phyloP scores from a whole-genome alignment of 192 early-diverging fungal species.

The Radiomyces spectabilis region DNA sequence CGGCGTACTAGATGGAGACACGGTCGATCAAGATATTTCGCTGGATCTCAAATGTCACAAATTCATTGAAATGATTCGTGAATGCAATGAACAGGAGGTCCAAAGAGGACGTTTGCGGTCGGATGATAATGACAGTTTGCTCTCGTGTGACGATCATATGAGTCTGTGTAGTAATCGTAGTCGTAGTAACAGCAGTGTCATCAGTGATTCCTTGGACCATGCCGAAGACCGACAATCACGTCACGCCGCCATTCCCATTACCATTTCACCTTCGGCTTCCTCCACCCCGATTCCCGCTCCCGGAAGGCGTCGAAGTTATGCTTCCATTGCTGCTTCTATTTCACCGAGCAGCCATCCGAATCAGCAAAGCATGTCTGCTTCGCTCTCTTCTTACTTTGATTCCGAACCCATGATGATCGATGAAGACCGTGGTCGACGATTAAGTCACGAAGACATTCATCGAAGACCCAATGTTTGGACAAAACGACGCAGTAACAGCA shows the following conservation, averaged over 20 bases:
- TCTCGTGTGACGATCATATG: no score
- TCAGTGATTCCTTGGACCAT: not conserved
- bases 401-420: no score
- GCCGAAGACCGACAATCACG: not conserved
- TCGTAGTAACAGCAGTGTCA: no score
- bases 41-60: slow-evolving; percentile 79
- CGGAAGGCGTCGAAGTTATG: slow-evolving; percentile 13
- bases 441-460: no score
- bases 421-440: no score
- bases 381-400: no score
- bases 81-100: not conserved
- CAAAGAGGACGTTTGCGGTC: no score
- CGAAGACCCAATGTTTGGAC: not conserved
- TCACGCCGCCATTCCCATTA: not conserved
- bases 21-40: slow-evolving; percentile 37
- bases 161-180: no score
- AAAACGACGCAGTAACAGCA: not conserved
- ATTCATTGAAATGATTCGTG: slow-evolving; percentile 80
- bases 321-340: slow-evolving; percentile 15
- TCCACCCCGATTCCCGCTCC: not conserved
- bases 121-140: no score
- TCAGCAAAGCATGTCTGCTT: no score
- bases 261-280: not conserved
- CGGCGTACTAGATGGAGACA: slow-evolving; percentile 48
- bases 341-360: not conserved